Percentiles rank a stretch among this genome's conserved stretches.
Conservation (phyloP, 208 protist species). For the Phytomonas sp. region DNA sequence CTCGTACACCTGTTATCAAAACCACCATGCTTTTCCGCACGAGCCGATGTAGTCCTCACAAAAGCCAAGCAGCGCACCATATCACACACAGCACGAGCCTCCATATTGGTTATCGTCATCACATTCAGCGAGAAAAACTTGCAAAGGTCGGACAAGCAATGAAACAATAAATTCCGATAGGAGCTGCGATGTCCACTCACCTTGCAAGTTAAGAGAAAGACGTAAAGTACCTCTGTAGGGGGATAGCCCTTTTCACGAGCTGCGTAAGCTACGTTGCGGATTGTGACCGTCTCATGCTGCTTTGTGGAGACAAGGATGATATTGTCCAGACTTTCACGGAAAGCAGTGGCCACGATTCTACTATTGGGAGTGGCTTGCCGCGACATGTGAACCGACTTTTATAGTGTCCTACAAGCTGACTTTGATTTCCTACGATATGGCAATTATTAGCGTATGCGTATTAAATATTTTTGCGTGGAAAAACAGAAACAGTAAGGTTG, state of each 20-base stretch:
- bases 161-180: slow-evolving; percentile 35
- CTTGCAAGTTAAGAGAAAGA: slow-evolving; percentile 16
- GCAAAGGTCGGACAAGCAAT: slow-evolving; percentile 51
- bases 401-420: no score
- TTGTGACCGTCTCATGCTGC: slow-evolving; percentile 17
- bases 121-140: slow-evolving; percentile 66
- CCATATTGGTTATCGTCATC: slow-evolving; percentile 36
- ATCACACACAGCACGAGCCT: slow-evolving; percentile 38
- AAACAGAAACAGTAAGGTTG: neutral
- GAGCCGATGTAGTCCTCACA: neutral
- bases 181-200: slow-evolving; percentile 16
- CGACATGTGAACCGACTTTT: neutral
- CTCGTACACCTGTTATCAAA: neutral
- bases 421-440: neutral
- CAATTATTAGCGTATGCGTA: neutral
- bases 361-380: neutral
- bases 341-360: slow-evolving; percentile 11
- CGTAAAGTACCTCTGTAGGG: slow-evolving; percentile 29
- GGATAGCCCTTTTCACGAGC: slow-evolving; percentile 19
- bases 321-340: slow-evolving; percentile 29
- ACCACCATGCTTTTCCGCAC: neutral
- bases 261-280: slow-evolving; percentile 31
- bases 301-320: slow-evolving; percentile 27
- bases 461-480: neutral
- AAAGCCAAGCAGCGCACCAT: slow-evolving; percentile 40